These are phyloP conservation scores for Colletotrichum trifolii DNA, from an alignment of 2,329 filamentous ascomycete species.

Conservation along the genomic window DNA sequence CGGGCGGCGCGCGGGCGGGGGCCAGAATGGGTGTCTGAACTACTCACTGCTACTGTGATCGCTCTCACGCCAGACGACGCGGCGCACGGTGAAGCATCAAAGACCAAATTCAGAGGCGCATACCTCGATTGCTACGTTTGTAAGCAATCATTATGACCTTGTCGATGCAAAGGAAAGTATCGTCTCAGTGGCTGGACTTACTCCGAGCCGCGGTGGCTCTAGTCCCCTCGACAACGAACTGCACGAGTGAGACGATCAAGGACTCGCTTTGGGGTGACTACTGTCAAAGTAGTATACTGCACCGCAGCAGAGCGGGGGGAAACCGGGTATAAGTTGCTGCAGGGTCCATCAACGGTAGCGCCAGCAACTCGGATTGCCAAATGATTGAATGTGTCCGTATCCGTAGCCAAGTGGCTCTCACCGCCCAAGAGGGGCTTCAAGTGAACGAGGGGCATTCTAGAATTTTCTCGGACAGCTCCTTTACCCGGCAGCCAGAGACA, in stretches of 20 bases:
- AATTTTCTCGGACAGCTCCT: slow-evolving; percentile 13
- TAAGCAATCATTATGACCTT: no score
- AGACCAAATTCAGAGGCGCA: no score
- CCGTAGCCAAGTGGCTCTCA: background rate
- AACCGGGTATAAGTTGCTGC: background rate
- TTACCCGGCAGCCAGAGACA: no score
- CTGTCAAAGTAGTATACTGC: background rate
- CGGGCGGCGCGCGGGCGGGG: slow-evolving; percentile 8
- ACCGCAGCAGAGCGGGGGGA: background rate
- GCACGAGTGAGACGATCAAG: no score
- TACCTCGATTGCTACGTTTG: no score
- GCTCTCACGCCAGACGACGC: no score
- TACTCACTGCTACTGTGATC: no score
- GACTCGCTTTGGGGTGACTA: no score
- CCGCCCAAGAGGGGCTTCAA: slow-evolving; percentile 1
- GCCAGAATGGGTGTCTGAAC: background rate
- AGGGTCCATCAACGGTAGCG: background rate
- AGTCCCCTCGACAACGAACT: no score
- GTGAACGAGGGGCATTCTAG: slow-evolving; percentile 17
- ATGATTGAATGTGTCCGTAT: slow-evolving; percentile 10
- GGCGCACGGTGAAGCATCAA: no score
- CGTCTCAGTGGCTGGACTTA: no score
- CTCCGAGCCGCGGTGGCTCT: slow-evolving; percentile 17
- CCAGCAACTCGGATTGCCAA: slow-evolving; percentile 6
- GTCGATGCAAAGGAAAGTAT: no score